Conservation (phyloP, 805 yeast species). For the Cyberlindnera petersonii region DNA sequence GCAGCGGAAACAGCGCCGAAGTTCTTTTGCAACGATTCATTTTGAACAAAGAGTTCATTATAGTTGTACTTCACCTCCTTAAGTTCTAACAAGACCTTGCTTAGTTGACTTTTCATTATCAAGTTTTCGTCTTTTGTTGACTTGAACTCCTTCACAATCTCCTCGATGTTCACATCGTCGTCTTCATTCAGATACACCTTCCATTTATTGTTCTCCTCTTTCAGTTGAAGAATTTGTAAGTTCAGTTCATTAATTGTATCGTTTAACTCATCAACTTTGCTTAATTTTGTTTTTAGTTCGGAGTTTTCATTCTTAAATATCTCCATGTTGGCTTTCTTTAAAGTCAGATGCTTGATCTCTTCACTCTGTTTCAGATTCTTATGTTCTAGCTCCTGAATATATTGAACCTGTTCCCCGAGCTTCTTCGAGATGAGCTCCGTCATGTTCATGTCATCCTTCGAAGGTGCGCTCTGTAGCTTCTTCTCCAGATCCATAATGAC, state of each 20-base stretch:
- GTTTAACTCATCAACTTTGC: constrained; percentile 38
- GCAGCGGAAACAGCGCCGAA: constrained; percentile 25
- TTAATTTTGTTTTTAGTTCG: constrained; percentile 37
- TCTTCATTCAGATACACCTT: constrained; percentile 36
- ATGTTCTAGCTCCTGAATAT: constrained; percentile 45
- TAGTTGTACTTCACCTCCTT: constrained; percentile 26
- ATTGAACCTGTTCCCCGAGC: constrained; percentile 40
- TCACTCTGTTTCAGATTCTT: constrained; percentile 50
- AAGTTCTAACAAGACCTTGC: constrained; percentile 27
- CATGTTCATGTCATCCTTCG: constrained; percentile 29
- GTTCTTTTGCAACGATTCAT: constrained; percentile 30
- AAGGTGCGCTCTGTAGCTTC: constrained; percentile 28
- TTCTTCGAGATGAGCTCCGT: constrained; percentile 21
- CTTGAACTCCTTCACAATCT: constrained; percentile 37
- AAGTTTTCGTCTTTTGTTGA: constrained; percentile 38
- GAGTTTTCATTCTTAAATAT: constrained; percentile 53
- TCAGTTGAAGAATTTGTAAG: constrained; percentile 44
- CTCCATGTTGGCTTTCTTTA: constrained; percentile 44
- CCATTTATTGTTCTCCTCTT: constrained; percentile 47
- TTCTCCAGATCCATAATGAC: constrained; percentile 3
- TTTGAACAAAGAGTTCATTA: constrained; percentile 38
- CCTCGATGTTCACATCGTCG: constrained; percentile 30
- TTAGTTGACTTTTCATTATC: constrained; percentile 31
- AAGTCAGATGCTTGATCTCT: constrained; percentile 46
- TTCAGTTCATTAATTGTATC: constrained; percentile 45